Conservation (phyloP, 208 protist genomes). For the Trypanosoma platydactyli region DNA sequence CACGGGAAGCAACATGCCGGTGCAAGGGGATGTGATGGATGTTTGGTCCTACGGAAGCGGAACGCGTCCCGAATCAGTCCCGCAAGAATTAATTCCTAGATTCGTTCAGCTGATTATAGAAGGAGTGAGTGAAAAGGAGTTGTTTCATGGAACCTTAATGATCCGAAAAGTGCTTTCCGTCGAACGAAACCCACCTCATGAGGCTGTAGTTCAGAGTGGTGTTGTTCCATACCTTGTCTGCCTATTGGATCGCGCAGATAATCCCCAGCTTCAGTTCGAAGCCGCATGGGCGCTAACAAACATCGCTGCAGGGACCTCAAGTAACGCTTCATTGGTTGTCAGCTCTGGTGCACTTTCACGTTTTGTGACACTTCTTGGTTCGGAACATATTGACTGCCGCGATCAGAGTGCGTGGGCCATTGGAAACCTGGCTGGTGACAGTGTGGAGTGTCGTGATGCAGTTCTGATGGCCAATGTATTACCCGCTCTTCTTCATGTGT, state of each 20-base stretch:
- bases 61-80: conserved; percentile 53
- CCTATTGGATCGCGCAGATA: conserved; percentile 83
- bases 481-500: conserved; percentile 67
- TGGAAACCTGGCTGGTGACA: conserved; percentile 99
- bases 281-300: conserved; percentile 99
- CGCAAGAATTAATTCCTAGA: conserved; percentile 63
- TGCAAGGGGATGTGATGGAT: conserved; percentile 25
- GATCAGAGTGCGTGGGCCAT: conserved; percentile 99
- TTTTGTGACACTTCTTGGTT: conserved; percentile 95
- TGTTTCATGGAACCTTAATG: conserved; percentile 80
- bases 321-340: conserved; percentile 94
- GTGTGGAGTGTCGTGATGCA: conserved; percentile 88
- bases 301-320: conserved; percentile 96
- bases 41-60: conserved; percentile 55
- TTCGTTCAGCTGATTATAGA: conserved; percentile 65
- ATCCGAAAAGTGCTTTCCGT: conserved; percentile 92
- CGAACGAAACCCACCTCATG: conserved; percentile 95
- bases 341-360: conserved; percentile 92
- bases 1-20: conserved; percentile 5
- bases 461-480: conserved; percentile 86
- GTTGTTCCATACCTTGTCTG: conserved; percentile 94
- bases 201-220: conserved; percentile 92
- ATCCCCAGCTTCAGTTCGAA: conserved; percentile 96
- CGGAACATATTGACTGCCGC: conserved; percentile 89
- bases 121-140: conserved; percentile 40